Evolutionary conservation across 2,329 filamentous ascomycete species (phyloP).

Genomic region (Trichophyton rubrum): DNA sequence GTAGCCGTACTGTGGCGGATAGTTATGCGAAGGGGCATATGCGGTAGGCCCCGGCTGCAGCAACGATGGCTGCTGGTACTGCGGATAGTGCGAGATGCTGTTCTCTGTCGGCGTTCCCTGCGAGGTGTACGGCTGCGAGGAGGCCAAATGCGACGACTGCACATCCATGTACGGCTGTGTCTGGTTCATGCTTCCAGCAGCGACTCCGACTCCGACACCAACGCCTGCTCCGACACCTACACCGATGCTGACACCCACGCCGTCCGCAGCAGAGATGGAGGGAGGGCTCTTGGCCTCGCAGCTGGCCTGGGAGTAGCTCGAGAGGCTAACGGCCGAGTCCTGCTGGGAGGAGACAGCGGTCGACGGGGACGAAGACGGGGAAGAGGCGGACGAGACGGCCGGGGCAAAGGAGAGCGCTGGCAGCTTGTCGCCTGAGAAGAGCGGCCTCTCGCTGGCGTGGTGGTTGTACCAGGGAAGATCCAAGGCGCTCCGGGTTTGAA

Average conservation of each 20-base stretch:
- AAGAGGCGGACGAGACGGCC: neutral
- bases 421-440: constrained; percentile 61
- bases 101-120: constrained; percentile 63
- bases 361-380: constrained; percentile 26
- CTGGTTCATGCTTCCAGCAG: constrained; percentile 60
- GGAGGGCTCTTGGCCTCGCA: constrained; percentile 59
- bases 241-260: constrained; percentile 37
- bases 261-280: constrained; percentile 37
- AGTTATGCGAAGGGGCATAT: constrained; percentile 50
- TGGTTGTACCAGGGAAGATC: constrained; percentile 59
- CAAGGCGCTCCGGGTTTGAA: constrained; percentile 64
- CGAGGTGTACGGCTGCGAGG: constrained; percentile 59
- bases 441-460: constrained; percentile 50
- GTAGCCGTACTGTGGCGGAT: constrained; percentile 59
- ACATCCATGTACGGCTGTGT: constrained; percentile 76
- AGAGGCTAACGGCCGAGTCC: constrained; percentile 46
- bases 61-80: constrained; percentile 60
- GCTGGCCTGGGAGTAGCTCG: constrained; percentile 40
- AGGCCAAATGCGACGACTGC: constrained; percentile 61
- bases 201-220: neutral
- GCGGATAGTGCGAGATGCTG: constrained; percentile 62
- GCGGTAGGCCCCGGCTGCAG: constrained; percentile 59
- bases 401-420: constrained; percentile 56
- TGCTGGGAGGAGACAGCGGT: constrained; percentile 44
- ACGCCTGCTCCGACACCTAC: neutral